Percentiles rank a stretch among this genome's conserved stretches.
Conservation (phyloP, 1,139 yeast genomes). For the Geotrichum fermentans region DNA sequence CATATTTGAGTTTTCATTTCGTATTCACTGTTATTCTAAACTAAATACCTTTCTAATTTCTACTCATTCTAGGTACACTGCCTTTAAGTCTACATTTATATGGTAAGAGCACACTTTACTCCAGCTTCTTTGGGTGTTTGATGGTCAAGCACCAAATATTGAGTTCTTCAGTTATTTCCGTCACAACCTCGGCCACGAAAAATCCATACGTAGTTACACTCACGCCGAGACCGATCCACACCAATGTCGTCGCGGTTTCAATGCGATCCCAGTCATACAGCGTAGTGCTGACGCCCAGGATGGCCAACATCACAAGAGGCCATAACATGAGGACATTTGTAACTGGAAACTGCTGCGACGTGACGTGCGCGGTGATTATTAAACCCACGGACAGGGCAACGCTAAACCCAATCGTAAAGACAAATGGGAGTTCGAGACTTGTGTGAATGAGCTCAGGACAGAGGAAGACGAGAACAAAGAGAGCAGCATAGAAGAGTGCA, state of each 20-base stretch:
- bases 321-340: slow-evolving; percentile 64
- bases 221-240: slow-evolving; percentile 73
- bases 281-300: slow-evolving; percentile 35
- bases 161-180: slow-evolving; percentile 73
- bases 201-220: slow-evolving; percentile 71
- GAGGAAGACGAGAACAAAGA: slow-evolving; percentile 45
- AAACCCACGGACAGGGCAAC: slow-evolving; percentile 85
- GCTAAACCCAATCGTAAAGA: slow-evolving; percentile 65
- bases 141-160: slow-evolving; percentile 84
- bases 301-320: slow-evolving; percentile 54
- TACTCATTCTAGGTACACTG: no score
- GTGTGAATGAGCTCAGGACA: slow-evolving; percentile 47
- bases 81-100: no score
- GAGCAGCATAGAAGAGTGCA: slow-evolving; percentile 54
- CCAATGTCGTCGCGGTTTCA: slow-evolving; percentile 29
- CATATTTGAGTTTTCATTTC: no score
- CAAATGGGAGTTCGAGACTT: slow-evolving; percentile 49
- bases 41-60: no score
- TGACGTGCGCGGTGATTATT: slow-evolving; percentile 82
- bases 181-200: slow-evolving; percentile 76
- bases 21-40: no score
- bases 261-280: slow-evolving; percentile 34
- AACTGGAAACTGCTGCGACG: slow-evolving; percentile 71
- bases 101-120: no score
- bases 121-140: slow-evolving; percentile 58